Evolutionary conservation across 2,329 filamentous ascomycete genomes (phyloP), one percentile per base, ranked within the genome.

Genomic region (Fusarium pseudonygamai): DNA sequence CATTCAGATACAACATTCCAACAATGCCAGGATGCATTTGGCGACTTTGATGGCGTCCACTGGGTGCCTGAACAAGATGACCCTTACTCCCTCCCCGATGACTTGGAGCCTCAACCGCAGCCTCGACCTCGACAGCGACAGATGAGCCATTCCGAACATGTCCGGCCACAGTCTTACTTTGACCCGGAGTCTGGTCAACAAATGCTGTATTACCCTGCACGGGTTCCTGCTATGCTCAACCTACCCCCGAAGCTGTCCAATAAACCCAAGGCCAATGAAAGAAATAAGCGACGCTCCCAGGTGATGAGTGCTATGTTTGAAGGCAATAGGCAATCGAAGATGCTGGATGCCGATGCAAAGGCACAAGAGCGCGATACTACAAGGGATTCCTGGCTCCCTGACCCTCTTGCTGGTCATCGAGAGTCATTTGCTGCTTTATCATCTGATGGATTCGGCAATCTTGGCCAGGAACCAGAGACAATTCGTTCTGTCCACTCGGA

Each of bases 141-240:
- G 36, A 77, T 75, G 40, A 70, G 73, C 7, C 71, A 79, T 20
- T 57, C 68, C 18, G 59, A 55, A 24, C 79, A 80, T 72, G 79
- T 82, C 6, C 82, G 83, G 24, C 87, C 89, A 16, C 86, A 88
- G 69, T 90, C 90, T 2, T 92, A 91, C 79, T 83, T 89, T 77
- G 87, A 91, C 78, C 89, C 90, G 4, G 85, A 87, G 32, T 92
- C 92, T 4, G 92, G 90, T 9, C 90, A 96, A 74, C 87, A 91
- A 75, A 97, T 98, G 93, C 90, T 97, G 15, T 98, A 92, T 82
- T 99, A 99, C 80, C 96, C 96, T 20, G 96, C 96, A 7, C 95
- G 94, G 3, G 96, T 99, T 6, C 96, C 96, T 7, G 92, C 93
- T 71, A 95, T 97, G 91, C 87, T 99, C 64, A 98, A 97, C 77